Base-by-base conservation (phyloP, 495 filamentous ascomycete species). In the Neurospora africana region DNA sequence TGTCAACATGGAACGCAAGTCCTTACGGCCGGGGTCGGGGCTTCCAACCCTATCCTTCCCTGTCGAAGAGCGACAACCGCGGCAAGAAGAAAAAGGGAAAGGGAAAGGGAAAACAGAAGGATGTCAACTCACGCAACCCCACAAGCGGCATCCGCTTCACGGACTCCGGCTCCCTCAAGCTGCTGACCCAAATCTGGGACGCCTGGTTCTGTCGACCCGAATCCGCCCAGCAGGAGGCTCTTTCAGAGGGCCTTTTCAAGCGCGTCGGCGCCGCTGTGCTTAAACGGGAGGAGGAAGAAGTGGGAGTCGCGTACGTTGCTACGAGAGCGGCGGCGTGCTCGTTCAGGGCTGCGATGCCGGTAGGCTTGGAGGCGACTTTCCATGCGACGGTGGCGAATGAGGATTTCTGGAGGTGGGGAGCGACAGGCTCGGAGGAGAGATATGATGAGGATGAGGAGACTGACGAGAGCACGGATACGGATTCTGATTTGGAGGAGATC, bases 21-120 rank as follows among this genome's bases (percentile, higher is more conserved):
- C 68, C 68, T 15, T 81, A 79, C 58, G 80, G 80, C 3, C 0
- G 68, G 73, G 4, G 53, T 77, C 11, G 69, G 17, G 13, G 79
- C 76, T 71, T 78, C 74, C 47, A 78, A 80, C 35, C 36, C 8
- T 10, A 67, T 6, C 35, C 76, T 76, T 1, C 68, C 78, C 0
- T 40, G 72, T 9, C 47, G 9, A 71, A 68, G n/a, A 67, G 74
- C 4, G 13, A 75, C 10, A 35, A 70, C 36, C 15, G 21, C 3
- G 37, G 33, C 36, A 61, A 30, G 23, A 69, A 2, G 35, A 27
- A 1, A 36, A 69, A 11, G 3, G 17, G 1, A 33, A 71, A 71
- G 19, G 19, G 6, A n/a, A 68, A 11, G 70, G 73, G 53, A 3
- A 61, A 61, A 8, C 23, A 61, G 13, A 61, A 61, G 10, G 13